Conservation (phyloP, 345 rosid species). For the Nephelium lappaceum region DNA sequence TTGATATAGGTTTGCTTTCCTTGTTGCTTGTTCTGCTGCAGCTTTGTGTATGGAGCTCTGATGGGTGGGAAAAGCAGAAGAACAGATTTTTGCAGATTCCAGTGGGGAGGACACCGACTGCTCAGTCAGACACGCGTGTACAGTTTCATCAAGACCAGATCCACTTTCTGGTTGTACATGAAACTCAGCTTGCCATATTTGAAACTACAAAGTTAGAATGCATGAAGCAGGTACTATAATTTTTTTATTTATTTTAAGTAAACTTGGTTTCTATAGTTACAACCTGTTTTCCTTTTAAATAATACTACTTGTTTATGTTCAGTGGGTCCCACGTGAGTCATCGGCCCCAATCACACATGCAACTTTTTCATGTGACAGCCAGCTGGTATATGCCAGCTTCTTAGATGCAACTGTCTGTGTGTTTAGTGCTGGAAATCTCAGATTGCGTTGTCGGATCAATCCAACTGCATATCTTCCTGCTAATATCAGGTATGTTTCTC, state of each 20-base stretch:
- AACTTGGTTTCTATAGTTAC: background rate
- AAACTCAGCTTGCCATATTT: constrained; percentile 88
- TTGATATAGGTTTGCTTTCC: constrained; percentile 10
- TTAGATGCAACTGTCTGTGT: constrained; percentile 84
- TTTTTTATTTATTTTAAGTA: constrained; percentile 14
- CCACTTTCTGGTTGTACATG: constrained; percentile 92
- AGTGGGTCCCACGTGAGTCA: constrained; percentile 85
- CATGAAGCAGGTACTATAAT: constrained; percentile 66
- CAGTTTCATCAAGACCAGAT: constrained; percentile 95
- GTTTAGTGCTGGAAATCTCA: constrained; percentile 75
- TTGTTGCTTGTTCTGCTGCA: constrained; percentile 26
- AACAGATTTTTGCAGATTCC: constrained; percentile 66
- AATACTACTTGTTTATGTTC: constrained; percentile 7
- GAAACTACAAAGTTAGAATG: constrained; percentile 90
- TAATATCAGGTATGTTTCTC: constrained; percentile 62
- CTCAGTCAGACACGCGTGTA: constrained; percentile 85
- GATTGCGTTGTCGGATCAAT: constrained; percentile 73
- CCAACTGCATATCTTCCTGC: constrained; percentile 81
- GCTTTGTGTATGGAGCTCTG: constrained; percentile 87
- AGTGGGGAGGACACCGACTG: constrained; percentile 61
- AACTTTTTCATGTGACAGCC: constrained; percentile 95
- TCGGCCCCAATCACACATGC: constrained; percentile 87
- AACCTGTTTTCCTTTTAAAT: constrained; percentile 6
- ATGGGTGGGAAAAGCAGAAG: constrained; percentile 93
- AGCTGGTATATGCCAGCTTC: constrained; percentile 85